A percentile compares a stretch with the other conserved stretches of the same genome.
These are phyloP conservation scores for Eucalyptus grandis DNA, from an alignment of 345 rosid species.

Conservation along the genomic window DNA sequence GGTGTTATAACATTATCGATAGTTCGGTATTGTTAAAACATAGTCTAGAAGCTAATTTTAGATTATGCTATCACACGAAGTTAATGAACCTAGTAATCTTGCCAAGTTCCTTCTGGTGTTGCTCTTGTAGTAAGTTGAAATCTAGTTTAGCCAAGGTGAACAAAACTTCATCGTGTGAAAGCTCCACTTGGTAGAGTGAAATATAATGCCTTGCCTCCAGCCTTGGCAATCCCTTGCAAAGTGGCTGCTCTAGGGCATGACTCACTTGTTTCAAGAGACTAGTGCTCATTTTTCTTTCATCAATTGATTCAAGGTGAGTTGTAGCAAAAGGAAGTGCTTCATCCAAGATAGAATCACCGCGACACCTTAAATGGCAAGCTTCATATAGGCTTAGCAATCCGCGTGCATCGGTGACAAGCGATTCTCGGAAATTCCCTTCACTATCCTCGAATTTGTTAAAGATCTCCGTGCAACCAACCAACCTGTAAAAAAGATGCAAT, in stretches of 20 bases:
- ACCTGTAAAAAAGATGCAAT: background rate
- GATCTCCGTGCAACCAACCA: background rate
- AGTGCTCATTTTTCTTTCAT: background rate
- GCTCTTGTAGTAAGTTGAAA: background rate
- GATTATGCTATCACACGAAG: background rate
- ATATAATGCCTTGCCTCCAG: background rate
- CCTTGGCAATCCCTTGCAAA: background rate
- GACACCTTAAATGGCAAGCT: background rate
- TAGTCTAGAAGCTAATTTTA: background rate
- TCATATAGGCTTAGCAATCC: background rate
- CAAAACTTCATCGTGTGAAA: background rate
- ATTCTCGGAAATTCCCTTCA: background rate
- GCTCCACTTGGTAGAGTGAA: background rate
- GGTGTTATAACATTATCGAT: background rate
- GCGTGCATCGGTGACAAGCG: background rate
- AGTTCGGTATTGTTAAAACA: background rate
- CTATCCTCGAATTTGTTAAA: background rate
- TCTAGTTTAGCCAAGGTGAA: background rate
- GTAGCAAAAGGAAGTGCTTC: background rate
- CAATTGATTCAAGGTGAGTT: background rate
- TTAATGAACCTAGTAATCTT: background rate
- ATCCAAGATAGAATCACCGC: background rate
- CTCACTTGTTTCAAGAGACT: background rate
- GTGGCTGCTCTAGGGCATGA: background rate
- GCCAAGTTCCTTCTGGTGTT: background rate